Evolutionary conservation across 2,329 filamentous ascomycete genomes (phyloP), one percentile per base, ranked within the genome.

Genomic region (Aspergillus fischeri): DNA sequence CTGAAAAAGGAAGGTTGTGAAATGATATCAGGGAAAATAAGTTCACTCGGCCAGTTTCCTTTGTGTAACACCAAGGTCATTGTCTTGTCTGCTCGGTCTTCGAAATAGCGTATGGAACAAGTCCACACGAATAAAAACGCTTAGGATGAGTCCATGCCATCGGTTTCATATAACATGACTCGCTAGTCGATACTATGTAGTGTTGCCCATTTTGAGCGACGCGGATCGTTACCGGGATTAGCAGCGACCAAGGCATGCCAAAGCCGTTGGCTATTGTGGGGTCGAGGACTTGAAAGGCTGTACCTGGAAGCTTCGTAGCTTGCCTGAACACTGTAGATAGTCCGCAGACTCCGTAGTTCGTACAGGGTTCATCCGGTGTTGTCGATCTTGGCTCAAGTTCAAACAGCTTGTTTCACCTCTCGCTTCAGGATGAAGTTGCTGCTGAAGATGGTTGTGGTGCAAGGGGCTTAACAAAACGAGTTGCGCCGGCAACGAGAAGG

Each of bases 401-500:
- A 27, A 7, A 24, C 44, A 24, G 21, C 20, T 24, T 17, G 44
- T 27, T 47, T 24, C 44, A 47, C 3, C 9, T 25, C 24, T 47
- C 44, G 11, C 8, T 11, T 11, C 4, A 24, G 44, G 14, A 24
- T 24, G 25, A 14, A 20, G 9, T 7, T 14, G 11, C 21, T 7
- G 44, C 14, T 38, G 14, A 38, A 47, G 44, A 24, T 47, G 10
- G 44, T 27, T 47, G 44, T 24, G 24, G 21, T 24, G 21, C 44
- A 47, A 47, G 44, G 44, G 44, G 44, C 14, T 25, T 14, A 2
- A 9, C 38, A 24, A 48, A 47, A 44, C 10, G 6, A 41, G 58
- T 62, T 59, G 58, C 54, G 44, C 29, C 50, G 54, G 58, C 42
- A 60, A 59, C 60, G 20, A 25, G 10, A 24, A 42, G n/a, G 11